These are phyloP conservation scores for Cladosporium sp. DNA, from an alignment of 2,329 filamentous ascomycete genomes.

Conservation along the genomic window DNA sequence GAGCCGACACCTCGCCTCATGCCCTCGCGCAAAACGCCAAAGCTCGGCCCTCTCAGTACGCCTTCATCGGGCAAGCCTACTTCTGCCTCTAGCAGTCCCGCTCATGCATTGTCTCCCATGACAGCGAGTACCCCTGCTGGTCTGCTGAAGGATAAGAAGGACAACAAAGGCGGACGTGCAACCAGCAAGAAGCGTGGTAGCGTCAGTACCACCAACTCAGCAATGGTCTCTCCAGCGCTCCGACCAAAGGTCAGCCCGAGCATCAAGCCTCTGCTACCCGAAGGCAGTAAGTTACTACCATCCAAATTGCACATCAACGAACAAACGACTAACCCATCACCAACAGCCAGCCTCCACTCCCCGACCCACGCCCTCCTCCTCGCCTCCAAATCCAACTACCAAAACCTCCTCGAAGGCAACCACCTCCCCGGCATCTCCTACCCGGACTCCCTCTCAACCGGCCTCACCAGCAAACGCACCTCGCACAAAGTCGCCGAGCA, in stretches of 20 bases:
- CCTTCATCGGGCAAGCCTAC: slow-evolving; percentile 29
- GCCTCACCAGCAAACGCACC: slow-evolving; percentile 91
- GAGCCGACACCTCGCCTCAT: slow-evolving; percentile 57
- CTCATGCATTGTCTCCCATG: slow-evolving; percentile 41
- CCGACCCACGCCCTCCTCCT: slow-evolving; percentile 69
- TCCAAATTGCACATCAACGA: no score
- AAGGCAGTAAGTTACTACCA: slow-evolving; percentile 51
- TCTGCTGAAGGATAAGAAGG: slow-evolving; percentile 25
- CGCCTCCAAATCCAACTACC: slow-evolving; percentile 94
- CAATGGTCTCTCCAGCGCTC: slow-evolving; percentile 80
- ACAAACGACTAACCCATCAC: slow-evolving; percentile 17
- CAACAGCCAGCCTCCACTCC: slow-evolving; percentile 43
- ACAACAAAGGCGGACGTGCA: slow-evolving; percentile 43
- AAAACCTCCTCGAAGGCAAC: slow-evolving; percentile 93
- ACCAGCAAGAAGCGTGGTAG: slow-evolving; percentile 64
- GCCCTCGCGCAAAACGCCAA: slow-evolving; percentile 61
- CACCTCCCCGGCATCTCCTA: slow-evolving; percentile 72
- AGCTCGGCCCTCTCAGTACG: slow-evolving; percentile 56
- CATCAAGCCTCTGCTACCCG: slow-evolving; percentile 85
- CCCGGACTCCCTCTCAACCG: slow-evolving; percentile 84
- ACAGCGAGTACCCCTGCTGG: slow-evolving; percentile 41
- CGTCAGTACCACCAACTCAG: slow-evolving; percentile 51
- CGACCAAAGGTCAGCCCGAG: slow-evolving; percentile 87
- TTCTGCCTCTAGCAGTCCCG: slow-evolving; percentile 50
- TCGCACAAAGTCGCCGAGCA: slow-evolving; percentile 98